phyloP scores from a whole-genome alignment of 148 eudicot genomes.

The Rhododendron ovatum region DNA sequence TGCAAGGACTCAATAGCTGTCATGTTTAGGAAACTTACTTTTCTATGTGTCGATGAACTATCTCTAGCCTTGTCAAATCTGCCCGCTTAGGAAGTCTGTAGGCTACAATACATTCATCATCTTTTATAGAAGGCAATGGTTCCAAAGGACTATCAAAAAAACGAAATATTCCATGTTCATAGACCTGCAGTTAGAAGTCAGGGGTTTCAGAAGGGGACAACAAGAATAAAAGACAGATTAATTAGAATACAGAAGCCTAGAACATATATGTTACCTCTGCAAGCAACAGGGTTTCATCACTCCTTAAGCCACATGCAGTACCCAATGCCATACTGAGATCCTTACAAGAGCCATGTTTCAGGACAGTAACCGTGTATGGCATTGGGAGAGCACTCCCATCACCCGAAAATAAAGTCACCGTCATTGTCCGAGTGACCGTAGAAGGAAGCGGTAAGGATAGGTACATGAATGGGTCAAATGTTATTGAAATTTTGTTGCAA shows the following conservation, averaged over 20 bases:
- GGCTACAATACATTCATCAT: constrained; percentile 86
- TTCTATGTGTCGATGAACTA: constrained; percentile 60
- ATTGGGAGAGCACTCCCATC: constrained; percentile 87
- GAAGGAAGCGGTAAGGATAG: constrained; percentile 92
- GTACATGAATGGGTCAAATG: constrained; percentile 99
- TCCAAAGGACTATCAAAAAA: constrained; percentile 65
- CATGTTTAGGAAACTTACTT: constrained; percentile 38
- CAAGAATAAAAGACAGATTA: not conserved
- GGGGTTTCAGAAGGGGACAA: constrained; percentile 10
- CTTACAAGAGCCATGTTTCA: constrained; percentile 66
- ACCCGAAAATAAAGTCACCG: constrained; percentile 72
- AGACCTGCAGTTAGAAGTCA: constrained; percentile 48
- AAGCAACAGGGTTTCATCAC: constrained; percentile 81
- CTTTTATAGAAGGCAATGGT: constrained; percentile 61
- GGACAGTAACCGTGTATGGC: constrained; percentile 80
- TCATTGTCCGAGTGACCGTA: constrained; percentile 69
- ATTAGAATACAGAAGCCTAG: not conserved
- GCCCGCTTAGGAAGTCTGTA: constrained; percentile 57
- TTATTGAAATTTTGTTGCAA: constrained; percentile 80
- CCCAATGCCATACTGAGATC: constrained; percentile 77
- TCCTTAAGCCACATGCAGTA: constrained; percentile 62
- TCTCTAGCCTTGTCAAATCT: constrained; percentile 66
- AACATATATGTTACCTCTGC: constrained; percentile 65
- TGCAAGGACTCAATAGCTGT: not conserved
- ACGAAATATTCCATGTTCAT: constrained; percentile 59